phyloP scores from a whole-genome alignment of 176 grass and related monocot species.

The maize (Zea mays) region DNA sequence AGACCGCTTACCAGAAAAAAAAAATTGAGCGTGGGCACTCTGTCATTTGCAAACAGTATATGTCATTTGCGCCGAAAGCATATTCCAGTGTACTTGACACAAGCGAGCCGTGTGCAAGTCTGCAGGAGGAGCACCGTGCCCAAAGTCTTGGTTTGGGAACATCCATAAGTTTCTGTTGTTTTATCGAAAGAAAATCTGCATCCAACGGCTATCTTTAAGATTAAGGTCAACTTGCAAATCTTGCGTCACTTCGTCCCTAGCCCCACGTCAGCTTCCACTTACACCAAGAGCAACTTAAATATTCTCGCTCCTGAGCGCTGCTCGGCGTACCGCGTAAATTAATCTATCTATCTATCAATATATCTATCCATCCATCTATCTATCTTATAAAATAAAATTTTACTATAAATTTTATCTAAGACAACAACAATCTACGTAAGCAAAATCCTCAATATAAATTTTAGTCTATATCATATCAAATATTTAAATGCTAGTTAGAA shows the following conservation, averaged over 20 bases:
- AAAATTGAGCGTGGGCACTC: not conserved
- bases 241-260: slow-evolving; percentile 5
- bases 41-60: not conserved
- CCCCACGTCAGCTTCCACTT: not conserved
- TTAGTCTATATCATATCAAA: too few relatives aligned
- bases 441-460: too few relatives aligned
- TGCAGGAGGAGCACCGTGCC: not conserved
- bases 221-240: slow-evolving; percentile 8
- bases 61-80: slow-evolving; percentile 6
- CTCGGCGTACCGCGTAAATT: not conserved
- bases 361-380: too few relatives aligned
- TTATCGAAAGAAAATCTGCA: not conserved
- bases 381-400: too few relatives aligned
- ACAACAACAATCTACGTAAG: too few relatives aligned
- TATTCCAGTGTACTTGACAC: slow-evolving; percentile 34
- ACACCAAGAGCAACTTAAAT: not conserved
- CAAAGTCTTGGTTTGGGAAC: not conserved
- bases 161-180: not conserved
- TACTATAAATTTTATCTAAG: too few relatives aligned
- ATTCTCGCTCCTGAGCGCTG: not conserved
- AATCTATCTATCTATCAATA: too few relatives aligned
- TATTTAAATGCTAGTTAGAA: too few relatives aligned
- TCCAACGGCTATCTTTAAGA: not conserved
- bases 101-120: not conserved
- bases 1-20: not conserved